Percentiles rank a stretch among this genome's conserved stretches.
Evolutionary conservation across 768 basidiomycete species (phyloP).

Genomic region (Fomitopsis pulvina): DNA sequence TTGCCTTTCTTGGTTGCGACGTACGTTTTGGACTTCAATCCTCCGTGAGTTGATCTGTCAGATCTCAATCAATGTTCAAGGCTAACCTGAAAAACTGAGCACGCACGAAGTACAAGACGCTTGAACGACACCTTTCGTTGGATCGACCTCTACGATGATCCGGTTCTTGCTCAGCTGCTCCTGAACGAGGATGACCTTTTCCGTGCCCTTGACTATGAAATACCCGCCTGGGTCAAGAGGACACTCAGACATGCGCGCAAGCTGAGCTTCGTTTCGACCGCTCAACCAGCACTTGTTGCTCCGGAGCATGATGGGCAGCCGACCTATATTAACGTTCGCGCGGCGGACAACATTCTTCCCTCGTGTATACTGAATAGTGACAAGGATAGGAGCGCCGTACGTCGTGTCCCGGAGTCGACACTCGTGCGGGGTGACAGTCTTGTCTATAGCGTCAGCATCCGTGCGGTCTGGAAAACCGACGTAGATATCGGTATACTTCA

Average conservation of each 20-base stretch:
- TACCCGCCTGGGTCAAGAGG: constrained; percentile 99
- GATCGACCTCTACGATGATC: constrained; percentile 95
- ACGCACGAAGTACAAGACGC: constrained; percentile 95
- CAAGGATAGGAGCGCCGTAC: constrained; percentile 88
- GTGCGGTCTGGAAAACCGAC: constrained; percentile 90
- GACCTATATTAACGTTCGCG: constrained; percentile 79
- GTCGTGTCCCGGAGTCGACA: constrained; percentile 94
- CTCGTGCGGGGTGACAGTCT: constrained; percentile 90
- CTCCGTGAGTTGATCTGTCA: constrained; percentile 68
- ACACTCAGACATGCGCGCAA: constrained; percentile 96
- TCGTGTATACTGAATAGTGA: constrained; percentile 92
- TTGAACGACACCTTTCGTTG: constrained; percentile 83
- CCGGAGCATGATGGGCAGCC: constrained; percentile 93
- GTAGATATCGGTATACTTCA: constrained; percentile 93
- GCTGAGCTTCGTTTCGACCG: constrained; percentile 64
- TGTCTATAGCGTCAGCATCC: constrained; percentile 73
- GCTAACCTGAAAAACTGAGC: neutral
- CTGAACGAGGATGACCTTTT: constrained; percentile 98
- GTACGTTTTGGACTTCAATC: constrained; percentile 95
- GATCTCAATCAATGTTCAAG: neutral
- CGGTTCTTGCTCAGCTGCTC: constrained; percentile 99
- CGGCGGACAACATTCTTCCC: constrained; percentile 85
- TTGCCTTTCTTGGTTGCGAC: constrained; percentile 92
- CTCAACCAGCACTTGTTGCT: constrained; percentile 93
- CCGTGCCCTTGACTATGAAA: constrained; percentile 98